These are phyloP conservation scores for Xylariaceae sp. DNA, from an alignment of 2,329 filamentous ascomycete species.

Conservation along the genomic window DNA sequence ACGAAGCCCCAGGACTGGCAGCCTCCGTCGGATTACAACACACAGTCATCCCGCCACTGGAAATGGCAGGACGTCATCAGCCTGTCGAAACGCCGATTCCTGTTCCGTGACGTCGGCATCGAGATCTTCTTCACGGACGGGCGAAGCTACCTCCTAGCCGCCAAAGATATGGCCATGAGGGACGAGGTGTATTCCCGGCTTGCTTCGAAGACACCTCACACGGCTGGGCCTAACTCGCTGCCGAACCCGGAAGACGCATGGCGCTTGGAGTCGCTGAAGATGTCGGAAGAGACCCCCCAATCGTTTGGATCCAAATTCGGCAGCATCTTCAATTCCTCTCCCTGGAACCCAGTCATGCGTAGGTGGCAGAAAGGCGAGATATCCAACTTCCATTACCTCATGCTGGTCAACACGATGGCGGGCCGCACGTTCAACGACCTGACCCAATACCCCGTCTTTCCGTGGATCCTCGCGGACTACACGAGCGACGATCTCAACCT, in stretches of 20 bases:
- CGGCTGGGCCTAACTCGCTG: conserved; percentile 61
- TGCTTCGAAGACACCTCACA: conserved; percentile 72
- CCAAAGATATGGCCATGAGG: conserved; percentile 65
- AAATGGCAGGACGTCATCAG: conserved; percentile 92
- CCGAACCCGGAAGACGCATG: conserved; percentile 82
- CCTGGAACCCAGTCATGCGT: conserved; percentile 78
- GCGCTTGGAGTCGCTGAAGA: conserved; percentile 80
- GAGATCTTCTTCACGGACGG: conserved; percentile 97
- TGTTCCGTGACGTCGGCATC: conserved; percentile 93
- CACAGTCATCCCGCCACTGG: conserved; percentile 86
- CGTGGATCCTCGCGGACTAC: conserved; percentile 95
- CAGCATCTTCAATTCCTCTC: conserved; percentile 79
- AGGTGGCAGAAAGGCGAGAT: conserved; percentile 92
- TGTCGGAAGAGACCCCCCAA: conserved; percentile 53
- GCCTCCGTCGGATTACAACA: conserved; percentile 50
- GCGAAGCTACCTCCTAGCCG: conserved; percentile 86
- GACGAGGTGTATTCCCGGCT: conserved; percentile 79
- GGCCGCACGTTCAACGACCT: conserved; percentile 96
- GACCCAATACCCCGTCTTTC: conserved; percentile 96
- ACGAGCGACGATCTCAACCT: conserved; percentile 89
- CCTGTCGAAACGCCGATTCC: conserved; percentile 88
- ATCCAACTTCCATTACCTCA: conserved; percentile 97
- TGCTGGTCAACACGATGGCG: conserved; percentile 97
- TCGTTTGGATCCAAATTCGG: conserved; percentile 82
- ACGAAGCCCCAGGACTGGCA: conserved; percentile 56